Base-by-base conservation (phyloP, 257 asterid genomes). In the Capsicum chinense region DNA sequence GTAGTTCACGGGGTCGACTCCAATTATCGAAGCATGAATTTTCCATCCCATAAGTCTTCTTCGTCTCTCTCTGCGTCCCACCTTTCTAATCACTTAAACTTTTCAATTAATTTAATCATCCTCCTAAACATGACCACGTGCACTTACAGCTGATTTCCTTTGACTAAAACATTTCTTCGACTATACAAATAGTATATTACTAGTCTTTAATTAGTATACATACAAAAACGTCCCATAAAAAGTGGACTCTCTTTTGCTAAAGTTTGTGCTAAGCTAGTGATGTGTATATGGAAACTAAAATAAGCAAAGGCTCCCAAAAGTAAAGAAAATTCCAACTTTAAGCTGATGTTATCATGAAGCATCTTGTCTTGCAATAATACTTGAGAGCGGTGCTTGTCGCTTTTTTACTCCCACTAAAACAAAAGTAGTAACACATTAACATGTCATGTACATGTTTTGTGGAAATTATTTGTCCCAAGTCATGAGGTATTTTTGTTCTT, bases 41-140 rank as follows among this genome's bases (percentile, higher is more conserved):
- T 52, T 76, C 67, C 8, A 37, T n/a, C 13, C 80, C 79, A 64
- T 19, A 50, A 52, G 10, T 39, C 44, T 39, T 4, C 44, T 3
- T 39, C 44, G 44, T 17, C 68, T 64, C 85, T 74, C 59, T 63
- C 52, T 76, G 6, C 48, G 44, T 76, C 63, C 63, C 26, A 76
- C 44, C 81, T 76, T 76, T 76, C 48, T 76, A 50, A 76, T 76
- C 63, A 76, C 63, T 52, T 26, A 52, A 52, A 26, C 26, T 50
- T 76, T 17, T 26, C 64, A 52, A 54, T 76, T 76, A 52, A 7
- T 76, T 76, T 52, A 76, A 76, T 76, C 48, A 13, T 76, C 21
- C 2, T 76, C 9, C 26, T 76, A 13, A 3, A 47, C 81, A 52
- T 12, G 54, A 52, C 81, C 92, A 91, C 92, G 91, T 91, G 94